A percentile compares a stretch with the other conserved stretches of the same genome.
These are phyloP conservation scores for Alternaria gansuensis DNA, from an alignment of 2,329 filamentous ascomycete genomes.

Conservation along the genomic window DNA sequence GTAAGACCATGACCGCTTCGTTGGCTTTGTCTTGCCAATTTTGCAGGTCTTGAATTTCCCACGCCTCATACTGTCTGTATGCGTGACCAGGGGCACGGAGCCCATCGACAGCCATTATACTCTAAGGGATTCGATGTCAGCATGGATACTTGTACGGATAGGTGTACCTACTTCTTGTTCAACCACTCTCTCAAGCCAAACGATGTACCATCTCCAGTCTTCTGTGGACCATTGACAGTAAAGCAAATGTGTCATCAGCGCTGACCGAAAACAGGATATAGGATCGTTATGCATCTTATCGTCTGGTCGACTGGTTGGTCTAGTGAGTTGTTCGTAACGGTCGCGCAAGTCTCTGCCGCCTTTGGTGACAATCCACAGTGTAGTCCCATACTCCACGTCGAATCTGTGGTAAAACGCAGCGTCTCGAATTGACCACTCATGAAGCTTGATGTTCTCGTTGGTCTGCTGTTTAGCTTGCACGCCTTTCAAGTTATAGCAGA, in stretches of 20 bases:
- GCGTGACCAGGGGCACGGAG: constrained; percentile 21
- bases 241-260: constrained; percentile 51
- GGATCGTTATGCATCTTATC: constrained; percentile 45
- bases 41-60: constrained; percentile 51
- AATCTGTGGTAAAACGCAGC: constrained; percentile 55
- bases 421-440: constrained; percentile 52
- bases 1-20: constrained; percentile 50
- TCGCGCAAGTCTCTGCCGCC: constrained; percentile 38
- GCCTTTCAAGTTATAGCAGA: constrained; percentile 51
- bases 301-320: constrained; percentile 39
- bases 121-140: constrained; percentile 17
- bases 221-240: constrained; percentile 55
- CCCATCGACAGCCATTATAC: constrained; percentile 28
- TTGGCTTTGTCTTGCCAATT: constrained; percentile 50
- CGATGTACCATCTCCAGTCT: constrained; percentile 57
- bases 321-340: constrained; percentile 45
- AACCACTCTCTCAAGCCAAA: constrained; percentile 51
- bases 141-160: not conserved
- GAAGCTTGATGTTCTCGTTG: constrained; percentile 18
- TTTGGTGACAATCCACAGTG: constrained; percentile 56
- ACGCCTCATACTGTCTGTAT: constrained; percentile 24
- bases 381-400: constrained; percentile 48
- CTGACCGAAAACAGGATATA: constrained; percentile 50
- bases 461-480: constrained; percentile 26
- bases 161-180: constrained; percentile 40